Conservation (phyloP, 805 yeast species). For the Zygosaccharomyces kombuchaensis region DNA sequence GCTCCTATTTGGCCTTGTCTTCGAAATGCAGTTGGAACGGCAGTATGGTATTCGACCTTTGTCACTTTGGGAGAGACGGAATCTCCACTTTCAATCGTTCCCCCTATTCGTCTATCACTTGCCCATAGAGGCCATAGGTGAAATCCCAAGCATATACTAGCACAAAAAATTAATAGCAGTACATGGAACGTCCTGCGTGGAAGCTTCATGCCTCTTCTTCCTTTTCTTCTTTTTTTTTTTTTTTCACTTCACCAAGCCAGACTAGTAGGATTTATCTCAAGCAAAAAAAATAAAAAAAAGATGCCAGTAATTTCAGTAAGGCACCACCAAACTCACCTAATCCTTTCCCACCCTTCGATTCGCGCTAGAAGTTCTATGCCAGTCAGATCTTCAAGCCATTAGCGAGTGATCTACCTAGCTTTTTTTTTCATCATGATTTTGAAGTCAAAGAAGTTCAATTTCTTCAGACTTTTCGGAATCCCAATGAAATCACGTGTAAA, state of each 20-base stretch:
- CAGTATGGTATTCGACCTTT: slow-evolving; percentile 11
- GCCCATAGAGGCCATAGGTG: slow-evolving; percentile 6
- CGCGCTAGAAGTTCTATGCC: background rate
- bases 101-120: background rate
- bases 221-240: background rate
- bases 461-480: background rate
- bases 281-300: background rate
- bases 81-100: background rate
- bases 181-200: slow-evolving; percentile 1
- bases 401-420: background rate
- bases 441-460: background rate
- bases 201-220: slow-evolving; percentile 1
- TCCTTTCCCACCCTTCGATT: background rate
- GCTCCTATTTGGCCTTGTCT: slow-evolving; percentile 2
- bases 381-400: background rate
- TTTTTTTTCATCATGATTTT: background rate
- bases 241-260: background rate
- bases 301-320: background rate
- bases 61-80: background rate
- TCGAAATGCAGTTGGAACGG: slow-evolving; percentile 12
- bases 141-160: slow-evolving; percentile 3
- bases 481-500: background rate
- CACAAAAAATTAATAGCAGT: slow-evolving; percentile 3
- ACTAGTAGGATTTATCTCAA: background rate
- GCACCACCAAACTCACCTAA: background rate